These are phyloP conservation scores for Pouteria campechiana DNA, from an alignment of 179 eudicot species.

Conservation along the genomic window DNA sequence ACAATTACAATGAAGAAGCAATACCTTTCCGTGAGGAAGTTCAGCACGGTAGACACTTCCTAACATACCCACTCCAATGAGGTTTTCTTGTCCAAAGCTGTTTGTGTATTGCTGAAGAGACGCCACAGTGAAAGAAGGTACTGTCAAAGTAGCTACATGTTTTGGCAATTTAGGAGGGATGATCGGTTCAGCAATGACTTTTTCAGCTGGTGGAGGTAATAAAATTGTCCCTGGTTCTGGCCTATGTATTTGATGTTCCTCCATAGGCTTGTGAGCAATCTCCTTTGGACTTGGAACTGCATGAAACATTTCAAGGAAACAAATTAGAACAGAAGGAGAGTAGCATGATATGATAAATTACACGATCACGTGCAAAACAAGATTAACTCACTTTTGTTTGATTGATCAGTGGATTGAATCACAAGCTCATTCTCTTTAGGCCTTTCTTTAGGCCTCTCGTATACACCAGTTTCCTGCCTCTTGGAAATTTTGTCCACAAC, in stretches of 20 bases:
- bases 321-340: background rate
- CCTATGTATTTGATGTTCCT: constrained; percentile 37
- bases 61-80: constrained; percentile 86
- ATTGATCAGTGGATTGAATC: constrained; percentile 23
- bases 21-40: constrained; percentile 80
- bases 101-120: constrained; percentile 88
- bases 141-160: constrained; percentile 31
- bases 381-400: constrained; percentile 32
- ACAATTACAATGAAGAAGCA: too few relatives aligned
- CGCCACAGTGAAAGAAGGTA: constrained; percentile 72
- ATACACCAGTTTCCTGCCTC: constrained; percentile 66
- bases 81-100: constrained; percentile 94
- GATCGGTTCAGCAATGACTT: constrained; percentile 47
- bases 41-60: constrained; percentile 89
- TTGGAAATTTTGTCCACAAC: constrained; percentile 27
- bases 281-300: constrained; percentile 35
- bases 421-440: constrained; percentile 19
- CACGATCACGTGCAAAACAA: background rate
- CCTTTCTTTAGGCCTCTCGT: constrained; percentile 36
- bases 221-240: constrained; percentile 29
- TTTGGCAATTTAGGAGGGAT: constrained; percentile 25
- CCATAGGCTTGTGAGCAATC: too few relatives aligned
- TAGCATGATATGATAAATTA: background rate
- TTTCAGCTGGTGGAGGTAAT: constrained; percentile 33
- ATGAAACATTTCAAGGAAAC: constrained; percentile 32